phyloP scores from a whole-genome alignment of 1,139 yeast genomes.

The Hemisphaericaspora xylofermentans region DNA sequence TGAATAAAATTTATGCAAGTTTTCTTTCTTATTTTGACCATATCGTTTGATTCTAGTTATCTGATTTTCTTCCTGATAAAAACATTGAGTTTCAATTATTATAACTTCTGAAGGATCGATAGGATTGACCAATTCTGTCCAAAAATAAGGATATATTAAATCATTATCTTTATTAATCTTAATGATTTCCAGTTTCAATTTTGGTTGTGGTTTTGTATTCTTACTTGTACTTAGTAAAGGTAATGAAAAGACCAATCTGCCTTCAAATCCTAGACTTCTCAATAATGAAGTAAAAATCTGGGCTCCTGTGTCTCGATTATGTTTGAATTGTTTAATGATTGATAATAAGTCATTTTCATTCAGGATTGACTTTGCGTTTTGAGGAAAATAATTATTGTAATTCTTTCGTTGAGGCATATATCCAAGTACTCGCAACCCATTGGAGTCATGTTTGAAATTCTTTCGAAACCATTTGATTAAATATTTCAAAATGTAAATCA shows the following conservation, averaged over 20 bases:
- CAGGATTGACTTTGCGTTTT: constrained; percentile 17
- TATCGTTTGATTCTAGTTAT: constrained; percentile 23
- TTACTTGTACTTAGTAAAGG: constrained; percentile 27
- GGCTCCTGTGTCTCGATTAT: constrained; percentile 40
- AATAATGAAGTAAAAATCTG: constrained; percentile 35
- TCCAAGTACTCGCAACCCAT: constrained; percentile 38
- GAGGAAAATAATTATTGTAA: constrained; percentile 21
- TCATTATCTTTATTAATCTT: constrained; percentile 33
- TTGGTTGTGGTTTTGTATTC: constrained; percentile 23
- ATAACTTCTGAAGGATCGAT: constrained; percentile 26
- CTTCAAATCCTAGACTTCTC: constrained; percentile 33
- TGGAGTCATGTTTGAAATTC: constrained; percentile 32
- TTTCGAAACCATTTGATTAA: constrained; percentile 39
- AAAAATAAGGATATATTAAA: constrained; percentile 37
- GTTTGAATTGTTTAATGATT: constrained; percentile 27
- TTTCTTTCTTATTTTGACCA: background rate
- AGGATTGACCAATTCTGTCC: constrained; percentile 43
- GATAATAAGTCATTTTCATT: constrained; percentile 16
- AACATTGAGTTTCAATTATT: constrained; percentile 32
- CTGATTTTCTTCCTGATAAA: constrained; percentile 32
- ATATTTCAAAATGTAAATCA: constrained; percentile 35
- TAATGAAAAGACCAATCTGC: constrained; percentile 34
- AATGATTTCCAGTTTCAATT: constrained; percentile 21
- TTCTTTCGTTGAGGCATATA: constrained; percentile 20
- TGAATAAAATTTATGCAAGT: constrained; percentile 15